Percentiles rank a stretch among this genome's conserved stretches.
Conservation (phyloP, 2,329 filamentous ascomycete species). For the Coccinonectria pachysandricola region DNA sequence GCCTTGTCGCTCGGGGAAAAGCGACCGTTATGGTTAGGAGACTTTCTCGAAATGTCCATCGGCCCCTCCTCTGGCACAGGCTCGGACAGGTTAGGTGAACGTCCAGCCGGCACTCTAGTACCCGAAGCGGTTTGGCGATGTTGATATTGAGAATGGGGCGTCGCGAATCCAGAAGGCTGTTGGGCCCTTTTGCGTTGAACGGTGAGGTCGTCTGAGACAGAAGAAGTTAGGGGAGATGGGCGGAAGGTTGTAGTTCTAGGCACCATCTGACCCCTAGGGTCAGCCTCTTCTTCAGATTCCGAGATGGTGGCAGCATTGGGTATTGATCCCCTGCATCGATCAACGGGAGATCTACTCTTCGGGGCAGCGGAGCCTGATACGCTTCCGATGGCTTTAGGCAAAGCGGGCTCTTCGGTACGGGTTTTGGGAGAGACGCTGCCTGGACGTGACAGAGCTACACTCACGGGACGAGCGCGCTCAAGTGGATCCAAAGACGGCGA, state of each 20-base stretch:
- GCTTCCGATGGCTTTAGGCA: constrained; percentile 13
- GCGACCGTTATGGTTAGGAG: constrained; percentile 14
- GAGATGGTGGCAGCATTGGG: constrained; percentile 29
- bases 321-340: constrained; percentile 20
- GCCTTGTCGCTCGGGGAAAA: constrained; percentile 10
- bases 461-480: constrained; percentile 32
- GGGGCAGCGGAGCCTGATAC: constrained; percentile 14
- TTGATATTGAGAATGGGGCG: constrained; percentile 7
- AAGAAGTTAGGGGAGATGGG: constrained; percentile 14
- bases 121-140: constrained; percentile 15
- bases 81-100: constrained; percentile 19
- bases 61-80: constrained; percentile 22
- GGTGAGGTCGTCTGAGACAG: constrained; percentile 13
- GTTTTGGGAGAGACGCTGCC: constrained; percentile 27
- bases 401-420: constrained; percentile 30
- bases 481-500: constrained; percentile 35
- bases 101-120: constrained; percentile 27
- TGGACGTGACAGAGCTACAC: constrained; percentile 25
- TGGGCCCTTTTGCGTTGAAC: constrained; percentile 12
- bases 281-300: constrained; percentile 31
- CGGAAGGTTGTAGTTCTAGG: constrained; percentile 14
- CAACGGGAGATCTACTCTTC: constrained; percentile 22
- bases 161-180: constrained; percentile 6
- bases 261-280: constrained; percentile 11
- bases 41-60: constrained; percentile 24